Evolutionary conservation across 805 yeast species (phyloP).

Genomic region (Saccharomycopsis guyanensis): DNA sequence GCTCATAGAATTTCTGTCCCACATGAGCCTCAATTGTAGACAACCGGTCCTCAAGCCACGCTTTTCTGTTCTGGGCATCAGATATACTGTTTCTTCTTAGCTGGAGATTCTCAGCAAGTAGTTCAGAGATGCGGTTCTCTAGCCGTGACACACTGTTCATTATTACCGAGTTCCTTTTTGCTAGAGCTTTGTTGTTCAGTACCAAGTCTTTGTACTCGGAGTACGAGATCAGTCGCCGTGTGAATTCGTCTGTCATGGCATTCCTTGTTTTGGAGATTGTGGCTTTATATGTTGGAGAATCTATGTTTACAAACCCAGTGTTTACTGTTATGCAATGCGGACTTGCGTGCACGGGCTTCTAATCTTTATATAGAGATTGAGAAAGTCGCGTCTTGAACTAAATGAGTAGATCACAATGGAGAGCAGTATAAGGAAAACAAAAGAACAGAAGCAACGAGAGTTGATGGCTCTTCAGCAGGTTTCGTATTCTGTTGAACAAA

Average conservation of each 20-base stretch:
- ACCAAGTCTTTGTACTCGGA: constrained; percentile 30
- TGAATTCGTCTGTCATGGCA: too few relatives aligned
- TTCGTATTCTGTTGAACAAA: constrained; percentile 20
- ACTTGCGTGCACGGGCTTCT: too few relatives aligned
- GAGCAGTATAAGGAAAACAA: constrained; percentile 8
- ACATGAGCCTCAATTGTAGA: constrained; percentile 35
- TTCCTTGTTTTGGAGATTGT: not conserved
- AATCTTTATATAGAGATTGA: too few relatives aligned
- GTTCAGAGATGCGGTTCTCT: constrained; percentile 42
- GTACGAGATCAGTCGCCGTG: not conserved
- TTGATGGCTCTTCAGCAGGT: constrained; percentile 20
- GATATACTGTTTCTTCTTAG: constrained; percentile 32
- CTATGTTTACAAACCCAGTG: not conserved
- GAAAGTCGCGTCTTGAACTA: too few relatives aligned
- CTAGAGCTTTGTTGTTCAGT: constrained; percentile 44
- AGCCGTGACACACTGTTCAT: constrained; percentile 43
- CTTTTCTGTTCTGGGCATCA: constrained; percentile 27
- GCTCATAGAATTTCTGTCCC: constrained; percentile 36
- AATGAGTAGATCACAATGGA: too few relatives aligned
- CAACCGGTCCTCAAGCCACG: constrained; percentile 33
- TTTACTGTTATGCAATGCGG: too few relatives aligned
- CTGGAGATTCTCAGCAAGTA: constrained; percentile 43
- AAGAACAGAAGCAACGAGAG: constrained; percentile 17
- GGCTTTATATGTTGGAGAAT: too few relatives aligned
- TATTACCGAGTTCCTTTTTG: constrained; percentile 48